These are phyloP conservation scores for Choanephora cucurbitarum DNA, from an alignment of 371 early-diverging fungal species.

Conservation along the genomic window DNA sequence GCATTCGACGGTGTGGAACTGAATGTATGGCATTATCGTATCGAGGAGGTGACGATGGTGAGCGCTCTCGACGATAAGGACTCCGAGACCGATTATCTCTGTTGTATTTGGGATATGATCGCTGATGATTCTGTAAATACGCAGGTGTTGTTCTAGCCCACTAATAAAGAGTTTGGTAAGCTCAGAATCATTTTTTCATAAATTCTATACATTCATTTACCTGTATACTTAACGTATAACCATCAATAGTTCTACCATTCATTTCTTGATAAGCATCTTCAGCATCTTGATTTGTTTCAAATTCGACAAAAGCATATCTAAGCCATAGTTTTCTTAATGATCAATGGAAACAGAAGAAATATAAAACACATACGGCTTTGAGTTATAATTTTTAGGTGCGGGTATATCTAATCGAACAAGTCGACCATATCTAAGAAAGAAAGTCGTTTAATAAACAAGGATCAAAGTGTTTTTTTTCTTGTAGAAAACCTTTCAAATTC, in stretches of 20 bases:
- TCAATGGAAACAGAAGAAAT: no score
- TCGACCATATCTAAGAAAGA: slow-evolving; percentile 68
- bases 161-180: no score
- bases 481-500: slow-evolving; percentile 88
- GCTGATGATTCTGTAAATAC: background rate
- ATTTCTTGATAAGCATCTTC: slow-evolving; percentile 88
- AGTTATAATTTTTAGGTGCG: slow-evolving; percentile 63
- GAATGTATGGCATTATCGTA: slow-evolving; percentile 9
- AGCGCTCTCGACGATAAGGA: slow-evolving; percentile 28
- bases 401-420: slow-evolving; percentile 86
- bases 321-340: background rate
- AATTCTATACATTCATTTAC: no score
- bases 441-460: no score
- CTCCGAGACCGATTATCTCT: slow-evolving; percentile 21
- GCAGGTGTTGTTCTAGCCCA: slow-evolving; percentile 14
- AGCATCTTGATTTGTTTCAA: slow-evolving; percentile 85
- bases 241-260: slow-evolving; percentile 83
- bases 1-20: slow-evolving; percentile 11
- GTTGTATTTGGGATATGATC: slow-evolving; percentile 3
- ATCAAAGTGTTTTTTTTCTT: no score
- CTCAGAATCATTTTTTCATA: no score
- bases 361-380: slow-evolving; percentile 78
- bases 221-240: slow-evolving; percentile 78
- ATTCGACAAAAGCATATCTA: slow-evolving; percentile 93
- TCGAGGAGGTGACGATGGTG: slow-evolving; percentile 36